Base-by-base conservation (phyloP, 345 rosid species). In the Citrus reticulata region DNA sequence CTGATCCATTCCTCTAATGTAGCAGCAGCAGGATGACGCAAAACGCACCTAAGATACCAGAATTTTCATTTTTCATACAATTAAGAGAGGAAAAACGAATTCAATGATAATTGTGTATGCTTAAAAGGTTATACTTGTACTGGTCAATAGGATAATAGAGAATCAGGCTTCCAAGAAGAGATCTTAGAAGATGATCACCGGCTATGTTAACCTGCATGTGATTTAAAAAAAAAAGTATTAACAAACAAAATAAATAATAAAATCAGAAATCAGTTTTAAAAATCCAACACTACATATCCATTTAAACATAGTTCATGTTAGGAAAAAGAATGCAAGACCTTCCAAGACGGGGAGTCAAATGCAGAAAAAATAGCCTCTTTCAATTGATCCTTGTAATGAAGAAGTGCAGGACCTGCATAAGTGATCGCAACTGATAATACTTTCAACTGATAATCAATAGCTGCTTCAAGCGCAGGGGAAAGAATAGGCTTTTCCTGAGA, bases 321-420 rank as follows among this genome's bases (percentile, higher is more conserved):
- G 35, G 46, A 20, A 20, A 73, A 19, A 34, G 61, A 81, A 72
- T 51, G 63, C 37, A 51, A 83, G 85, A 95, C 99, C 99, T 94
- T 96, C 99, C 98, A 96, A 73, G 97, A 93, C 42, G 98, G 95
- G 72, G 92, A 92, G 77, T 96, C 97, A 82, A 96, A 94, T 72
- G 98, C 97, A 79, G 91, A 89, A 42, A 82, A 62, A 64, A 96
- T 86, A 62, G 93, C 97, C 84, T 96, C 98, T 61, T 86, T 84
- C 72, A 95, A 83, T 77, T 82, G 94, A 84, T 89, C 91, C 90
- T 83, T 90, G 87, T 84, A 90, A 69, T 68, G 87, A 77, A 96
- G 95, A 86, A 96, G 93, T 30, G 97, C 85, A 75, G 93, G 86
- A 68, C 99, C 99, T 77, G 91, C 99, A 82, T 90, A 94, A 78